phyloP scores from a whole-genome alignment of 2,329 filamentous ascomycete genomes.

The Coccinonectria pachysandricola region DNA sequence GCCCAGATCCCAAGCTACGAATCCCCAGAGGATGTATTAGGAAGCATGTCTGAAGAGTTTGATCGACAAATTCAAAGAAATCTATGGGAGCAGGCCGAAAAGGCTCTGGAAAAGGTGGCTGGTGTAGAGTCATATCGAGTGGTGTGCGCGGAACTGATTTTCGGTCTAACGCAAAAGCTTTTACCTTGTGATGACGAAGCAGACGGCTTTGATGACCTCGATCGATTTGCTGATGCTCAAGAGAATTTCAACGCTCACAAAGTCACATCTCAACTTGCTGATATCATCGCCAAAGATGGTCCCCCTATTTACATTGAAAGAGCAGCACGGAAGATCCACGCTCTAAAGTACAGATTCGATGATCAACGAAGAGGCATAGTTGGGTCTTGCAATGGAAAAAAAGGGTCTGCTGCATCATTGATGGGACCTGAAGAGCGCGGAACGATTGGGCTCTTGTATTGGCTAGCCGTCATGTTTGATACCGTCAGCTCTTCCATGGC shows the following conservation, averaged over 20 bases:
- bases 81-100: constrained; percentile 27
- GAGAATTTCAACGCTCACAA: not conserved
- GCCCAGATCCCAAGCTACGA: too few species aligned
- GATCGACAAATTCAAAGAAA: constrained; percentile 25
- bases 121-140: constrained; percentile 28
- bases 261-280: not conserved
- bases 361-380: constrained; percentile 7
- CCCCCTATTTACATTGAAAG: constrained; percentile 12
- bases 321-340: constrained; percentile 16
- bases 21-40: constrained; percentile 9
- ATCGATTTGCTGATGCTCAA: not conserved
- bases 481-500: constrained; percentile 45
- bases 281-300: constrained; percentile 2
- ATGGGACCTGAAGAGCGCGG: constrained; percentile 19
- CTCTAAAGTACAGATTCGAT: constrained; percentile 17
- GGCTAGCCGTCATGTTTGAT: constrained; percentile 50
- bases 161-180: constrained; percentile 27
- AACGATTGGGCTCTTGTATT: constrained; percentile 45
- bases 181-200: constrained; percentile 11
- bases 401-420: constrained; percentile 1
- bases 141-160: constrained; percentile 28
- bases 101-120: constrained; percentile 23
- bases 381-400: not conserved
- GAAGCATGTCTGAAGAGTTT: constrained; percentile 23
- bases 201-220: not conserved